Evolutionary conservation across 2,329 filamentous ascomycete species (phyloP).

Genomic region (Beauveria asiatica): DNA sequence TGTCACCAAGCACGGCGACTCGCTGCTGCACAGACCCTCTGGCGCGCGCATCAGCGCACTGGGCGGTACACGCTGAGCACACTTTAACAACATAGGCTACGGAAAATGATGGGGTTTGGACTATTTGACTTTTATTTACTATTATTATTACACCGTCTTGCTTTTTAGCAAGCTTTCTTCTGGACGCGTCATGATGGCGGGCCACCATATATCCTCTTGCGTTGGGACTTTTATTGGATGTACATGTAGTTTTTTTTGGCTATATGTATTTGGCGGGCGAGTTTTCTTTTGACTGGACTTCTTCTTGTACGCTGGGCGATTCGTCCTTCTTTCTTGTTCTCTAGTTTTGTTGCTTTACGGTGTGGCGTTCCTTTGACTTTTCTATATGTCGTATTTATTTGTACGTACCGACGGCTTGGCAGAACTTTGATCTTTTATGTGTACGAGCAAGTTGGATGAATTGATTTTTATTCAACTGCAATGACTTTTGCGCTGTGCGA

Average conservation of each 20-base stretch:
- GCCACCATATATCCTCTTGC: constrained; percentile 11
- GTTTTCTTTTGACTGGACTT: background rate
- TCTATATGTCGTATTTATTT: constrained; percentile 6
- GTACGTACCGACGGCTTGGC: constrained; percentile 3
- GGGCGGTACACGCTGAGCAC: constrained; percentile 40
- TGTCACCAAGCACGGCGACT: constrained; percentile 46
- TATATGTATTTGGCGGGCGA: constrained; percentile 7
- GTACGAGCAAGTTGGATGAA: constrained; percentile 2
- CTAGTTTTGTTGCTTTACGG: constrained; percentile 4
- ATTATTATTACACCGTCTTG: background rate
- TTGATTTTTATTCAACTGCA: background rate
- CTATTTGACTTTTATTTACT: background rate
- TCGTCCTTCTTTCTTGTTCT: background rate
- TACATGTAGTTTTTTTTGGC: background rate
- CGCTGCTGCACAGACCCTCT: constrained; percentile 52
- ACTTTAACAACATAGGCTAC: background rate
- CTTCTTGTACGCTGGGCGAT: background rate
- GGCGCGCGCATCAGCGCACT: constrained; percentile 58
- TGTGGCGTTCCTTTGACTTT: constrained; percentile 12
- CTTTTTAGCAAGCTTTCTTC: background rate
- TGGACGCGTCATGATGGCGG: background rate
- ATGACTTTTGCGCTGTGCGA: no score
- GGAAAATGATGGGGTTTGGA: constrained; percentile 1
- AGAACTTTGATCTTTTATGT: background rate
- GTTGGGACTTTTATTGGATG: constrained; percentile 6